Conservation (phyloP, 148 eudicot species). For the Gaultheria prostrata region DNA sequence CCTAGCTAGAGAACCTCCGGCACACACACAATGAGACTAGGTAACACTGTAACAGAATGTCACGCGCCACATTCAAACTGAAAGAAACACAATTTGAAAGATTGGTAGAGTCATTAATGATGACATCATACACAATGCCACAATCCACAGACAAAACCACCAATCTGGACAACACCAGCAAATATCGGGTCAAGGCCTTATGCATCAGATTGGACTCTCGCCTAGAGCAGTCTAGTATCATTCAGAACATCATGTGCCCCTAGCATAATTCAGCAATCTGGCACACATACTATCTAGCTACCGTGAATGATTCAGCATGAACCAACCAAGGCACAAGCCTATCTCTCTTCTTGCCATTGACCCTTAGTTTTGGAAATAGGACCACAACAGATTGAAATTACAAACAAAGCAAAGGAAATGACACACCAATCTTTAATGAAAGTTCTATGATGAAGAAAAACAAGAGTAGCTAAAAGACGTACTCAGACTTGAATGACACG, state of each 20-base stretch:
- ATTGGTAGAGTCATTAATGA: neutral
- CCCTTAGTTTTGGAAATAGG: neutral
- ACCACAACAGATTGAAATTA: neutral
- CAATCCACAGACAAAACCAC: neutral
- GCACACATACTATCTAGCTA: too few species aligned
- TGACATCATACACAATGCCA: neutral
- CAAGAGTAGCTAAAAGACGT: conserved; percentile 21
- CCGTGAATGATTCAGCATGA: neutral
- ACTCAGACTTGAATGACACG: conserved; percentile 76
- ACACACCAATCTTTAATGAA: neutral
- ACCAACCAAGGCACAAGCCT: neutral
- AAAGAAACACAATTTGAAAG: neutral
- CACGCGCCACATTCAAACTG: neutral
- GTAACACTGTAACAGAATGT: neutral
- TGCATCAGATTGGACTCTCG: neutral
- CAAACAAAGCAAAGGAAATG: neutral
- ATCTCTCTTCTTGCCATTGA: neutral
- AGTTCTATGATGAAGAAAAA: neutral
- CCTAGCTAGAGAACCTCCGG: neutral
- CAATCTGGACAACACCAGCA: neutral
- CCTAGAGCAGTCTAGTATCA: neutral
- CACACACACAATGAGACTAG: neutral
- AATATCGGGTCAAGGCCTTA: neutral
- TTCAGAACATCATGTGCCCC: neutral
- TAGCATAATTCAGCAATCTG: neutral